phyloP scores from a whole-genome alignment of 202 grass and related monocot species.

The Alloteropsis angusta region DNA sequence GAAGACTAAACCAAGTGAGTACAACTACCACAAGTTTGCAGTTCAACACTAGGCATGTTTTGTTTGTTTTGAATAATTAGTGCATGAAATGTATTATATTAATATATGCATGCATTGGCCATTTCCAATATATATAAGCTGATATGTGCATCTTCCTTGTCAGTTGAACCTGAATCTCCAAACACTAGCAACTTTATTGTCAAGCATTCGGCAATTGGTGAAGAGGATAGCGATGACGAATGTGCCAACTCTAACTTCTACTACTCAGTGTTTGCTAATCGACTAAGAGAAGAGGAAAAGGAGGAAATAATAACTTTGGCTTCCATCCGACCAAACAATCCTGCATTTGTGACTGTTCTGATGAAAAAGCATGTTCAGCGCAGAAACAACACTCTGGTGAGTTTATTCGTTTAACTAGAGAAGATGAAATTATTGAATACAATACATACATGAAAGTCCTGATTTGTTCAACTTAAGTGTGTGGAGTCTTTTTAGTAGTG shows the following conservation, averaged over 20 bases:
- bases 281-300: background rate
- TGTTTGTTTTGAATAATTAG: background rate
- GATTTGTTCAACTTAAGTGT: background rate
- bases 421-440: background rate
- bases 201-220: background rate
- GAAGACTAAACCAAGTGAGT: constrained; percentile 12
- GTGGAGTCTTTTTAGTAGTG: background rate
- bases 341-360: constrained; percentile 17
- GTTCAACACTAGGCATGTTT: background rate
- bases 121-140: background rate
- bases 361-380: background rate
- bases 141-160: background rate
- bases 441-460: background rate
- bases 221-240: constrained; percentile 5
- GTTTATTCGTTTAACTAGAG: background rate
- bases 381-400: constrained; percentile 5
- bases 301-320: background rate
- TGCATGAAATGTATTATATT: background rate
- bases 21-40: background rate
- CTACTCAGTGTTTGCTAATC: background rate
- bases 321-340: background rate
- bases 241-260: background rate
- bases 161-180: constrained; percentile 7
- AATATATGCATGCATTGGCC: background rate
- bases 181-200: background rate